Evolutionary conservation across 148 eudicot species (phyloP), one percentile per base, ranked within the genome.

Genomic region (Cornus florida): DNA sequence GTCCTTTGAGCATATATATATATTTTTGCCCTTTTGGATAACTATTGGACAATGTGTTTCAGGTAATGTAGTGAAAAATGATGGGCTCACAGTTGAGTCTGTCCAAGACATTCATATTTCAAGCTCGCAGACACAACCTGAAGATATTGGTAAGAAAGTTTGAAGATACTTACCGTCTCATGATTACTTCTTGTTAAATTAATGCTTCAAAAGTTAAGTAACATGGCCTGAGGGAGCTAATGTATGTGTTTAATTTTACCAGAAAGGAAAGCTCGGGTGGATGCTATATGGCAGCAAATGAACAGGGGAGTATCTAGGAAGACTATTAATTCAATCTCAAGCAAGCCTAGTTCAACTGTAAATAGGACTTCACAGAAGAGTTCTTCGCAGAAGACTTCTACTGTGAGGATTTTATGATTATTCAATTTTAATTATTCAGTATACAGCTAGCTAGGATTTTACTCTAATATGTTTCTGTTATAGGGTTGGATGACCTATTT

Each of bases 281-380:
- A 93, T 85, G 97, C 92, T 80, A 87, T 92, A 28, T 96, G 99
- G 98, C 85, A 93, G 81, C 90, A 88, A 85, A 92, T 96, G 97
- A 92, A 90, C 69, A 96, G 93, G 89, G 99, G 99, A 73, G 88
- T 92, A 75, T 86, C 98, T 50, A 22, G 78, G 13, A 91, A 84
- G 81, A 87, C 92, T 59, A 84, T 85, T 39, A 85, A 93, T 72
- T 90, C 91, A 69, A 75, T 93, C 73, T 79, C 89, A 76, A 82
- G 83, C 78, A 86, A 84, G 81, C 74, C 75, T 77, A 81, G 66
- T 77, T 70, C 89, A 68, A 75, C 69, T 46, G 67, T 69, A 60
- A 87, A 86, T 56, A 85, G 33, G 82, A 73, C 81, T 73, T 72
- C 82, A n/a, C 79, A 77, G 57, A 88, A 84, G 73, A 77, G 83